Evolutionary conservation across 2,329 filamentous ascomycete species (phyloP).

Genomic region (Escovopsis sp.): DNA sequence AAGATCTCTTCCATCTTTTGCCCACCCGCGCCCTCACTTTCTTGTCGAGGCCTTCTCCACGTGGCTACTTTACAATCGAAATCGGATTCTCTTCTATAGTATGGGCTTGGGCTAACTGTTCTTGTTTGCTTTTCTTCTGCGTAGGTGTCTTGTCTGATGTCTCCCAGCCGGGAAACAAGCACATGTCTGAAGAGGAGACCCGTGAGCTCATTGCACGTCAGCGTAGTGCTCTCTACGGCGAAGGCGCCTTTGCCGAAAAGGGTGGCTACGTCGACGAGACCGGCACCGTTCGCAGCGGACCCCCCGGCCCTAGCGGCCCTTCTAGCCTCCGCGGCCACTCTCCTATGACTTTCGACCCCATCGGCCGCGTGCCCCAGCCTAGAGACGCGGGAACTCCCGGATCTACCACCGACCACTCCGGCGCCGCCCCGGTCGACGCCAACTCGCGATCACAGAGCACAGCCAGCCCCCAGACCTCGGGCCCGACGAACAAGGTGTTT

Average conservation of each 20-base stretch:
- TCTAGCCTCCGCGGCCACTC: conserved; percentile 60
- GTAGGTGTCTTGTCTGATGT: conserved; percentile 39
- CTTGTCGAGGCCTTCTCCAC: conserved; percentile 1
- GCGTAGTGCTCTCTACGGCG: conserved; percentile 85
- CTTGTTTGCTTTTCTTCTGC: conserved; percentile 19
- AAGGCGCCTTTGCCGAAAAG: conserved; percentile 53
- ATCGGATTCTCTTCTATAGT: conserved; percentile 12
- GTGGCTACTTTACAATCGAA: conserved; percentile 1
- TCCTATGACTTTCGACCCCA: conserved; percentile 60
- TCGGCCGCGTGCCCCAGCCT: conserved; percentile 25
- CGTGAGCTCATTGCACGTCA: conserved; percentile 92
- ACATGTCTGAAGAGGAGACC: conserved; percentile 89
- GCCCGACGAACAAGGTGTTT: conserved; percentile 42
- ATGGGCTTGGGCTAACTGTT: conserved; percentile 21
- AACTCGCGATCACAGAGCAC: conserved; percentile 68
- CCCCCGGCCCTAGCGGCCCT: conserved; percentile 49
- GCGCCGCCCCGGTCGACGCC: conserved; percentile 34
- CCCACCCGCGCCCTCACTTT: conserved; percentile 1
- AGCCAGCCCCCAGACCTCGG: conserved; percentile 60
- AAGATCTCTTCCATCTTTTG: no score
- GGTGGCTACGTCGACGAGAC: conserved; percentile 55
- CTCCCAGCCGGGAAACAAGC: conserved; percentile 43
- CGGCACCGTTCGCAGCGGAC: conserved; percentile 45
- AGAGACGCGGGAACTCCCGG: conserved; percentile 25
- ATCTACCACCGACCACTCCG: conserved; percentile 22